Evolutionary conservation across 108 stramenopile species (phyloP), one percentile per base, ranked within the genome.

Genomic region (Poteriospumella lacustris): DNA sequence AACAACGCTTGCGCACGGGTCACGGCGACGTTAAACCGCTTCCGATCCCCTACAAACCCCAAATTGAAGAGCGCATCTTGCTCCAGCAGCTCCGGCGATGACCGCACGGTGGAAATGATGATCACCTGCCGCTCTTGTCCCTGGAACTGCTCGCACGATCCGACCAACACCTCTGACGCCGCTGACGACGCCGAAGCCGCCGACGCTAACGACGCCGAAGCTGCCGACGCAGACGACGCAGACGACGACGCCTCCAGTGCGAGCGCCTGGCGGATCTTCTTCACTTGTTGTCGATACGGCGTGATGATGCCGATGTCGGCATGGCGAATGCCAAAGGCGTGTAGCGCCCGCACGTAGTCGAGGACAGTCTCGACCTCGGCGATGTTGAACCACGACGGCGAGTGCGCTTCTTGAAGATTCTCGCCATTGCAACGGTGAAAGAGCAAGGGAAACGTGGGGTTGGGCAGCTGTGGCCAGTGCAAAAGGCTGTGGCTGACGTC

Each of bases 71-170:
- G 26, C 19, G 9, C 24, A 56, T 73, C 70, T 28, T 26, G 31
- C 15, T 73, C 70, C 28, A 42, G 9, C 5, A 42, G 9, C 9
- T 73, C 44, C 3, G 43, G 9, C 9, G 9, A 42, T 24, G 70
- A 73, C 31, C 70, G 5, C 12, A 73, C 70, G 9, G 70, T 73
- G 41, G 70, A 73, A 19, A 73, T 73, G 36, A 73, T 73, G 28
- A 73, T 73, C 36, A 73, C 70, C 36, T 28, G 5, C 36, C 31
- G 12, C 31, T 73, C 70, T 42, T 42, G 70, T 3, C 70, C 70
- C 31, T 73, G 70, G 41, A 73, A 73, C 36, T 73, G 70, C 36
- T 73, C 70, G 15, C 41, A 42, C 5, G 9, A 12, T 5, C 70
- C 70, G 3, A 73, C 70, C 38, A 5, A 9, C 9, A 73, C 36